Base-by-base conservation (phyloP, 768 basidiomycete genomes). In the Trametes cinnabarina region DNA sequence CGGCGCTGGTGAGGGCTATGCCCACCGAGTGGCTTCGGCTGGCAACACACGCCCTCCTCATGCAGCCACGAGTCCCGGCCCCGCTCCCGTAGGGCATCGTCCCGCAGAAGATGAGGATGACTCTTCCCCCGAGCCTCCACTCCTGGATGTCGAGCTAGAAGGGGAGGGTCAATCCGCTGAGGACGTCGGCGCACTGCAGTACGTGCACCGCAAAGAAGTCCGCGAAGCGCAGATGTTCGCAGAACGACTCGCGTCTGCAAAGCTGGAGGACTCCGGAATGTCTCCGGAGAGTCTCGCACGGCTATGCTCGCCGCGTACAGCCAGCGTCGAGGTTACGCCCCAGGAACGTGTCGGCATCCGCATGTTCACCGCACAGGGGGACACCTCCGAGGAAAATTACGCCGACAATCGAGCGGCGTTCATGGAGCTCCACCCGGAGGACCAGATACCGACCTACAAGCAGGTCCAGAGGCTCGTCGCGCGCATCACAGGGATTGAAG, bases 401-500 rank as follows among this genome's bases (percentile, higher is more conserved):
- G 41, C 41, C 9, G 22, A 20, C 41, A n/a, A 20, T 19, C 41
- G 7, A 9, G 41, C 8, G 7, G 41, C 11, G 17, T 42, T 32
- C 30, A 32, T 32, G 30, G 30, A 20, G 22, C 41, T 42, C 41
- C 41, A 42, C 41, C 41, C 51, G 4, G 47, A 52, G 3, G 50
- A 66, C 0, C 12, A 5, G 3, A 55, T 77, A 9, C 46, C 46
- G 15, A 30, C 46, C 9, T 47, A 47, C 26, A 28, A 47, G 46
- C 46, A 47, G 17, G 26, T 47, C 46, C 26, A 47, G 26, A 25
- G 46, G 1, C 26, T 40, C 17, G 40, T 60, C 32, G 34, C 37
- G 3, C 32, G 52, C 25, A 19, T 51, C 26, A 58, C 50, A 8
- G 75, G 80, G 0, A 64, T 82, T 8, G 57, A 70, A 10, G 57